Evolutionary conservation across 768 basidiomycete genomes (phyloP).

Genomic region (Trichaptum fuscoviolaceum): DNA sequence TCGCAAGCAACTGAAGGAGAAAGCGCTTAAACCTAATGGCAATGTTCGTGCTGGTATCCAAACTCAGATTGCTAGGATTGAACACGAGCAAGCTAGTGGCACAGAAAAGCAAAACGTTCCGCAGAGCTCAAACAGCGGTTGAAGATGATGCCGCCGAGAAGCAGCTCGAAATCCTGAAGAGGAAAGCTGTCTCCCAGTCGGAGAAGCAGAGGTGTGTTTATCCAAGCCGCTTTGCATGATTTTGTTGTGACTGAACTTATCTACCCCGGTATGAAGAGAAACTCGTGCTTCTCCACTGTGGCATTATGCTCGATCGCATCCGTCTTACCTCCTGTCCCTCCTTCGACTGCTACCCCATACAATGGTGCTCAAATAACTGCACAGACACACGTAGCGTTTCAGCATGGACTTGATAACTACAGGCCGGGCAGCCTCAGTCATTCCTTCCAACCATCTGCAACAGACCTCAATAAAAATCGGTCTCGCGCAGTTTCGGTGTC

Average conservation of each 20-base stretch:
- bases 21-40: constrained; percentile 52
- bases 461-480: constrained; percentile 64
- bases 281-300: constrained; percentile 64
- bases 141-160: constrained; percentile 65
- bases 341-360: constrained; percentile 52
- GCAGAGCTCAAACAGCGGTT: constrained; percentile 58
- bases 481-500: constrained; percentile 80
- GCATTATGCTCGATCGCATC: constrained; percentile 58
- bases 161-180: constrained; percentile 65
- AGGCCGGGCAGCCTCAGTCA: constrained; percentile 60
- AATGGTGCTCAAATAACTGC: constrained; percentile 58
- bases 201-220: constrained; percentile 63
- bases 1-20: constrained; percentile 64
- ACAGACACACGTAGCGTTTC: constrained; percentile 65
- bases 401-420: constrained; percentile 75
- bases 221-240: constrained; percentile 6
- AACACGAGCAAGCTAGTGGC: constrained; percentile 60
- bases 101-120: constrained; percentile 63
- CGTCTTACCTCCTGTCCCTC: constrained; percentile 65
- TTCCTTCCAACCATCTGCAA: constrained; percentile 33
- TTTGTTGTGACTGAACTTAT: constrained; percentile 6
- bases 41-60: constrained; percentile 53
- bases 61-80: constrained; percentile 56
- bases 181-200: constrained; percentile 71
- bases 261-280: constrained; percentile 71